A percentile compares a stretch with the other conserved stretches of the same genome.
Conservation (phyloP, 352 stramenopile species). For the Thraustochytrium striatum region DNA sequence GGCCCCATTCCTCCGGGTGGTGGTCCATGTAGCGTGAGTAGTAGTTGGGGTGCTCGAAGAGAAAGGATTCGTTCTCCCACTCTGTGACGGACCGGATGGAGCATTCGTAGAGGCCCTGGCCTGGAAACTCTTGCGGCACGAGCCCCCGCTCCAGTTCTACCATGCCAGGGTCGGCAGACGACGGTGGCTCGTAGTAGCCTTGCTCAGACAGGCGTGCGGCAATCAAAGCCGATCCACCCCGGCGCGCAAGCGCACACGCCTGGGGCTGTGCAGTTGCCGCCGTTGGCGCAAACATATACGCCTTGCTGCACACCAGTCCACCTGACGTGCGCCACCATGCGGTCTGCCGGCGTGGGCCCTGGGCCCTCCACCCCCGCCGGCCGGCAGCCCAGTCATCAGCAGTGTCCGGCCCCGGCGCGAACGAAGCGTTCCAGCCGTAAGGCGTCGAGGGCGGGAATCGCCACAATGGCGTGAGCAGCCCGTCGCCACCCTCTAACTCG, state of each 20-base stretch:
- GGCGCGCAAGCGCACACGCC: conserved; percentile 80
- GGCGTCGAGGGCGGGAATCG: conserved; percentile 72
- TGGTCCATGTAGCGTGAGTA: conserved; percentile 91
- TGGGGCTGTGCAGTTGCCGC: conserved; percentile 78
- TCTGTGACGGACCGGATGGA: conserved; percentile 84
- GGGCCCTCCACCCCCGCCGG: conserved; percentile 51
- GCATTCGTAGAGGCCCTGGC: conserved; percentile 88
- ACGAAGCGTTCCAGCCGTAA: conserved; percentile 73
- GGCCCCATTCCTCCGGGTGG: conserved; percentile 65
- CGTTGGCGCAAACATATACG: conserved; percentile 89
- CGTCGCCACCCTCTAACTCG: conserved; percentile 62
- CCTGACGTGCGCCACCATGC: conserved; percentile 83
- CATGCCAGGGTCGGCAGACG: background rate
- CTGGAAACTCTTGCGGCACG: background rate
- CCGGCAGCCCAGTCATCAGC: background rate
- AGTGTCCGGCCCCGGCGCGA: conserved; percentile 69
- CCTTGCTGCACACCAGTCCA: conserved; percentile 75
- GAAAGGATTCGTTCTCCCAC: conserved; percentile 83
- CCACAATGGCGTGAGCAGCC: conserved; percentile 67
- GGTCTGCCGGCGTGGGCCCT: conserved; percentile 65
- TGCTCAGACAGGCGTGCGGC: conserved; percentile 85
- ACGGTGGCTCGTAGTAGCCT: conserved; percentile 76
- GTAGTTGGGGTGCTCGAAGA: conserved; percentile 91
- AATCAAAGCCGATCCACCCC: conserved; percentile 93
- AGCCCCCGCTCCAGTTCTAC: conserved; percentile 45